phyloP scores from a whole-genome alignment of 805 yeast genomes.

The Candida methanosorbosa region DNA sequence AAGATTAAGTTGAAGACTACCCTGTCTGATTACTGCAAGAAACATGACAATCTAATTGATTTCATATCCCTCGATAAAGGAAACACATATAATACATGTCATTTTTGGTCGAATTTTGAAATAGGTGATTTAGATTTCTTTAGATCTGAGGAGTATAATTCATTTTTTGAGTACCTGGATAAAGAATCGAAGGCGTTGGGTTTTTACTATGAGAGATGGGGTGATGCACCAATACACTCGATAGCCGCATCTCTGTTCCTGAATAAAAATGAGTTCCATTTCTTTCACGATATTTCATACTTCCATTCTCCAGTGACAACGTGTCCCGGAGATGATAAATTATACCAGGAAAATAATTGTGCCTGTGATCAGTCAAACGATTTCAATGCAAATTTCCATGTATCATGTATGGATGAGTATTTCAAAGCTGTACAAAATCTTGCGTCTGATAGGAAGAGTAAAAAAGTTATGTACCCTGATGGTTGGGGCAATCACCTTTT shows the following conservation, averaged over 20 bases:
- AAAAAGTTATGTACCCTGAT: neutral
- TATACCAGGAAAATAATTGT: conserved; percentile 51
- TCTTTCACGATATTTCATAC: conserved; percentile 75
- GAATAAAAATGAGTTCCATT: conserved; percentile 61
- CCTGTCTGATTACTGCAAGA: conserved; percentile 50
- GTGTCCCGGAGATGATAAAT: conserved; percentile 56
- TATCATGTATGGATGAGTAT: conserved; percentile 42
- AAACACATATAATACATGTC: conserved; percentile 51
- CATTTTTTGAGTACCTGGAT: conserved; percentile 52
- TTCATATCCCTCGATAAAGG: conserved; percentile 43
- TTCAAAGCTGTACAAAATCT: conserved; percentile 6
- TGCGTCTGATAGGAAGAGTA: too few species aligned
- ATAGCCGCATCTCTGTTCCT: conserved; percentile 58
- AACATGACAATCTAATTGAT: conserved; percentile 44
- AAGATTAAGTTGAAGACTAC: conserved; percentile 25
- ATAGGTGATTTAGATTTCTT: conserved; percentile 76
- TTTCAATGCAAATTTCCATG: conserved; percentile 41
- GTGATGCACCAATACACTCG: conserved; percentile 81
- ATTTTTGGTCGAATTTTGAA: conserved; percentile 88
- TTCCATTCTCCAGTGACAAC: conserved; percentile 75
- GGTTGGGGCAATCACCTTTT: neutral
- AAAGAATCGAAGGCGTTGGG: conserved; percentile 69
- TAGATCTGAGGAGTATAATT: conserved; percentile 56
- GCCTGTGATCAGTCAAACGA: conserved; percentile 62
- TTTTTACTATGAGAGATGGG: conserved; percentile 86